Conservation (phyloP, 768 basidiomycete species). For the Pisolithus tinctorius region DNA sequence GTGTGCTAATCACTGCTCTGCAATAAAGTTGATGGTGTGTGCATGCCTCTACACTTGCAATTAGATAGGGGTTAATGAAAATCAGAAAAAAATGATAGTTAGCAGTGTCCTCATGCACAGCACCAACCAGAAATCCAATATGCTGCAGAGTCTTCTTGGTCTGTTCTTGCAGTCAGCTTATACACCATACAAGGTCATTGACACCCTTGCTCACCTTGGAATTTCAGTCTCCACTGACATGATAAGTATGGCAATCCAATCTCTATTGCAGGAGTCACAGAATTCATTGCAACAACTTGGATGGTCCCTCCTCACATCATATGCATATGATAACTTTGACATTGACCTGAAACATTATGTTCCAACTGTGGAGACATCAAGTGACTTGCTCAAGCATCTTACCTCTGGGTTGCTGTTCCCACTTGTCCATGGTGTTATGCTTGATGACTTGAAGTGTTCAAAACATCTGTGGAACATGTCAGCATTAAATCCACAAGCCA, state of each 20-base stretch:
- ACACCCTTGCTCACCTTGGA: constrained; percentile 24
- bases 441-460: constrained; percentile 25
- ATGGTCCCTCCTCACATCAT: constrained; percentile 16
- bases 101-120: no score
- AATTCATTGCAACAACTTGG: constrained; percentile 15
- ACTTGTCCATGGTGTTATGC: constrained; percentile 14
- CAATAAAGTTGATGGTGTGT: no score
- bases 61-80: no score
- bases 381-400: constrained; percentile 15
- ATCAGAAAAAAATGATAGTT: no score
- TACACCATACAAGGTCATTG: constrained; percentile 21
- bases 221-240: constrained; percentile 22
- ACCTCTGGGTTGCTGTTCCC: constrained; percentile 20
- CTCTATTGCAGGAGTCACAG: constrained; percentile 19
- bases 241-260: constrained; percentile 17
- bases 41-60: no score
- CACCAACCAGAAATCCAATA: no score
- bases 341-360: constrained; percentile 26
- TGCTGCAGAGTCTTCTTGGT: no score
- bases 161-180: no score
- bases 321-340: constrained; percentile 41
- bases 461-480: constrained; percentile 28
- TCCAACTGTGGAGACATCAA: constrained; percentile 25
- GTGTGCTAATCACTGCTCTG: no score
- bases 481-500: constrained; percentile 12